Evolutionary conservation across 306 rosid species (phyloP), one percentile per base, ranked within the genome.

Genomic region (Pterocarpus santalinus): DNA sequence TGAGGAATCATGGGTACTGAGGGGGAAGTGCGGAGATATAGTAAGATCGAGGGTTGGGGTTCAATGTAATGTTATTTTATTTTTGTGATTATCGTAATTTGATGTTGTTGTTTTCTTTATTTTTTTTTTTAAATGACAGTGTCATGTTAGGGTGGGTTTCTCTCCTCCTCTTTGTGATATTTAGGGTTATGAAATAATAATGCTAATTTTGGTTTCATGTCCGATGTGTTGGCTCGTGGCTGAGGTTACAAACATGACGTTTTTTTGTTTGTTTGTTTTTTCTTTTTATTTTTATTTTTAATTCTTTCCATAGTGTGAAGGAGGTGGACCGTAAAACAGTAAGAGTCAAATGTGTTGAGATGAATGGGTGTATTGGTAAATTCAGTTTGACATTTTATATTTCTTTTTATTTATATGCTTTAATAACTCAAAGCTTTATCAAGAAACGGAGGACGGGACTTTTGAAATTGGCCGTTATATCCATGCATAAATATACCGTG

Each of bases 171-270:
- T 8, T 39, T 28, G 28, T 22, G 28, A 22, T 73, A 78, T 85
- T 82, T 86, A 86, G 86, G 89, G 86, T 86, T 86, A 82, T 82
- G 76, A 69, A 72, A 72, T 70, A 33, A 72, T 69, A 17, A 17
- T 65, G 63, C 4, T 78, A 72, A 76, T 80, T 15, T 44, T 58
- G 63, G 82, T 64, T 78, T 70, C 85, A 72, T 55, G 2, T 22
- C 28, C 28, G 28, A 70, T 9, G 74, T 36, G 76, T 81, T 66
- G 56, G 80, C 9, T 78, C 77, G 69, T 52, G 73, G 93, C 92
- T 91, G 89, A 83, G 74, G 38, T 69, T 91, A 86, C n/a, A 32
- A 63, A 85, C 65, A n/a, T 55, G 87, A 82, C 71, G 17, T 69
- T 63, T 65, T 1, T 5, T 9, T 0, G 10, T 12, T 52, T 52